A percentile compares a stretch with the other conserved stretches of the same genome.
Conservation (phyloP, 2,329 filamentous ascomycete genomes). For the Macrophomina phaseolina region DNA sequence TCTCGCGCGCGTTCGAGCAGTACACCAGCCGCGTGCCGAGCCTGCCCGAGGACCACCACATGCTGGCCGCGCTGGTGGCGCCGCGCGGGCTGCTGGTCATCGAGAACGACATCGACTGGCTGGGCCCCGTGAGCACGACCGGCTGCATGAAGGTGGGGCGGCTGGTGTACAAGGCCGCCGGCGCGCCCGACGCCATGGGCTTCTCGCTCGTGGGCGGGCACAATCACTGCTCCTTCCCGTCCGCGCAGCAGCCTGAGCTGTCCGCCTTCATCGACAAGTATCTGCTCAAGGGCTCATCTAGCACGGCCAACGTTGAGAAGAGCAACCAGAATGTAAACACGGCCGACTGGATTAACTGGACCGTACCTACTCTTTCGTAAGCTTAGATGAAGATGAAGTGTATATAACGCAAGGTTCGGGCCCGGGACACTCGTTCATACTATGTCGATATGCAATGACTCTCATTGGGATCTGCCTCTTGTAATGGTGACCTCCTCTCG, state of each 20-base stretch:
- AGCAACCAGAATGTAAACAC: slow-evolving; percentile 38
- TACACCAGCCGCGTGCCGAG: slow-evolving; percentile 55
- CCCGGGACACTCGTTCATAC: neutral
- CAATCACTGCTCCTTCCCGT: slow-evolving; percentile 63
- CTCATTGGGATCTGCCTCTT: neutral
- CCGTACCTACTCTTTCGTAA: slow-evolving; percentile 38
- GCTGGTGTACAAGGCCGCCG: slow-evolving; percentile 61
- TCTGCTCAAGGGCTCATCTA: slow-evolving; percentile 45
- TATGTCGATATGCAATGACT: neutral
- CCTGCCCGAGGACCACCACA: slow-evolving; percentile 64
- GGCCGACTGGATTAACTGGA: slow-evolving; percentile 46
- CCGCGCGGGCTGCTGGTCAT: slow-evolving; percentile 62
- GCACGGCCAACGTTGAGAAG: slow-evolving; percentile 43
- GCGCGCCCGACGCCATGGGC: slow-evolving; percentile 61
- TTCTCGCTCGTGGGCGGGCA: slow-evolving; percentile 63
- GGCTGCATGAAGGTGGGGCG: slow-evolving; percentile 63
- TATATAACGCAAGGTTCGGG: neutral
- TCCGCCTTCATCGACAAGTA: slow-evolving; percentile 63
- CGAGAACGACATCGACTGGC: slow-evolving; percentile 66
- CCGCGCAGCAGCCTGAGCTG: slow-evolving; percentile 56
- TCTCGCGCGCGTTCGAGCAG: slow-evolving; percentile 61
- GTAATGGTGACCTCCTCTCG: neutral
- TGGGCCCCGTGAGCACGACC: slow-evolving; percentile 62
- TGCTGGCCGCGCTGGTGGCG: slow-evolving; percentile 62
- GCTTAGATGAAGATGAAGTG: neutral